These are phyloP conservation scores for Phyllosticta citrichinensis DNA, from an alignment of 2,329 filamentous ascomycete genomes.

Conservation along the genomic window DNA sequence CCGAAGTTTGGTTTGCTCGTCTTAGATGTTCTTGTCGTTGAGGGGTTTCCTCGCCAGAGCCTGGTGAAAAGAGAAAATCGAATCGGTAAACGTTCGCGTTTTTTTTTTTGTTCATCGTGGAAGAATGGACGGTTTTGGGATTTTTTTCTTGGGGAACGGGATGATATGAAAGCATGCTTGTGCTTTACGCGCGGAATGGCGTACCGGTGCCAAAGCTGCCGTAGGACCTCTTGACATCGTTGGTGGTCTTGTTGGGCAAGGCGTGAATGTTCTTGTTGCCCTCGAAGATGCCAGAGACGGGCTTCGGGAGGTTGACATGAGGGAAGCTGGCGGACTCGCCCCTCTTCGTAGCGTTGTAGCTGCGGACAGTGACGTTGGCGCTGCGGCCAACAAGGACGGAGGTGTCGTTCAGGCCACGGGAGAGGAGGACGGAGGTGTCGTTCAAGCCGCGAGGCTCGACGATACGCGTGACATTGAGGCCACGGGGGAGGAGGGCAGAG, in stretches of 20 bases:
- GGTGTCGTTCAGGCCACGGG: not conserved
- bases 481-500: not conserved
- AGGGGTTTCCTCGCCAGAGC: not conserved
- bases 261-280: not conserved
- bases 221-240: not conserved
- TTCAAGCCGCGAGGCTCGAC: not conserved
- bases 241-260: not conserved
- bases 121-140: not conserved
- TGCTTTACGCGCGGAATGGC: not conserved
- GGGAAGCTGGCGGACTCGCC: not conserved
- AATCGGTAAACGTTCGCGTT: not conserved
- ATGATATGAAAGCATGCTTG: slow-evolving; percentile 4
- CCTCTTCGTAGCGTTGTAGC: not conserved
- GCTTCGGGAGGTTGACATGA: not conserved
- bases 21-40: not conserved
- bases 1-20: not conserved
- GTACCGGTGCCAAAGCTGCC: not conserved
- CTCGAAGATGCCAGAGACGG: not conserved
- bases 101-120: not conserved
- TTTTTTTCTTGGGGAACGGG: not conserved
- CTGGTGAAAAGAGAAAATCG: not conserved
- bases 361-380: not conserved
- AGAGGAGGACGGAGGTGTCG: not conserved
- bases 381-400: not conserved
- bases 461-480: not conserved